Base-by-base conservation (phyloP, 148 eudicot genomes). In the Agrostemma githago region DNA sequence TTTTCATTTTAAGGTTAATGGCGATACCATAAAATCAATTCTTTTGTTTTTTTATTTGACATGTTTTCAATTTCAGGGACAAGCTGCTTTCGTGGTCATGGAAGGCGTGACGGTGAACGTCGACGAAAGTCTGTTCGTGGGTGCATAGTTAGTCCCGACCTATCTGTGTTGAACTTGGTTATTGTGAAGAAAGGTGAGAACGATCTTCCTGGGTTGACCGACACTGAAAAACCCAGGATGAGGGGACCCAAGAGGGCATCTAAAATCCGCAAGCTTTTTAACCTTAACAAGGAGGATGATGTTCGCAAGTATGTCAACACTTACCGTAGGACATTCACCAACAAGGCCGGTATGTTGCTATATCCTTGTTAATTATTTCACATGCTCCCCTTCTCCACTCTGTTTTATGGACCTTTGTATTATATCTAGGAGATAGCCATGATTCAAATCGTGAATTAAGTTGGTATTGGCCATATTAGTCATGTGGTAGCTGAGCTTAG, bases 221-320 rank as follows among this genome's bases (percentile, higher is more conserved):
- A 88, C 79, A 74, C 79, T 66, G 97, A 89, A 83, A 92, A 92
- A 71, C 94, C 97, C 72, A 89, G 97, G 83, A 92, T 92, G 97
- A 89, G 97, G 81, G 94, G 92, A 72, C 97, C 93, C 26, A 91
- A 91, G 85, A 91, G 97, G 82, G 90, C 97, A 26, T 89, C 97
- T 12, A 91, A 89, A 86, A 92, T 92, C 82, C 81, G 92, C 62
- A 92, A 92, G 84, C 97, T 92, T 71, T 92, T 92, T 72, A 88
- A 92, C 86, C 89, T 92, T n/a, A 80, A 87, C 64, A 92, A 89
- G 83, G 90, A 91, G 40, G 92, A 92, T 79, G 94, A 92, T 83
- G 97, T 91, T 2, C 80, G 93, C 82, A 89, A 92, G 90, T 92
- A 92, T 67, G 94, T 92, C 38, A 89, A 89, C 87, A 91, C 97